Conservation (phyloP, 768 basidiomycete species). For the Vishniacozyma victoriae region DNA sequence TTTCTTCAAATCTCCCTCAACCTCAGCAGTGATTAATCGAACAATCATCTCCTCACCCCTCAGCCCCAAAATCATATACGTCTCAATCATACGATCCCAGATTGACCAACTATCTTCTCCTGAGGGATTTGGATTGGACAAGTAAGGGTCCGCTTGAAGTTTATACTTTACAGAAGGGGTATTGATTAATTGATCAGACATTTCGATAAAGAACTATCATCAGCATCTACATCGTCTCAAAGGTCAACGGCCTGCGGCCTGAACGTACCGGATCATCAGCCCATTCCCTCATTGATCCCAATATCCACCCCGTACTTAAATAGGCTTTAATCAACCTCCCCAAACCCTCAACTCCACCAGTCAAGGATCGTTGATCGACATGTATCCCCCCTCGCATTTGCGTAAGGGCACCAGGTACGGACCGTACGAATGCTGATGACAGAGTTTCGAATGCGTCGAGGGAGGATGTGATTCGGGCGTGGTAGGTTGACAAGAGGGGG, state of each 20-base stretch:
- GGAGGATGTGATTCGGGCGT: constrained; percentile 69
- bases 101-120: constrained; percentile 54
- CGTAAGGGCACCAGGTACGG: constrained; percentile 80
- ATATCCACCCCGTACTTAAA: constrained; percentile 70
- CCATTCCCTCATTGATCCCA: constrained; percentile 68
- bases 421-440: constrained; percentile 77
- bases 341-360: constrained; percentile 75
- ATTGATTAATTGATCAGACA: constrained; percentile 54
- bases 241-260: no score
- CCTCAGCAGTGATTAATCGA: constrained; percentile 73
- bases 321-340: constrained; percentile 79
- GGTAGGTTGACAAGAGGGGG: constrained; percentile 72
- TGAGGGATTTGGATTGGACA: constrained; percentile 1
- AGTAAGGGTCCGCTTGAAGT: constrained; percentile 15
- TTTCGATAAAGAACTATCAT: constrained; percentile 94
- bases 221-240: neutral
- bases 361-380: constrained; percentile 60
- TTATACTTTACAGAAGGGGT: constrained; percentile 12
- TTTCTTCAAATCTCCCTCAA: constrained; percentile 65
- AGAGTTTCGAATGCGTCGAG: constrained; percentile 91
- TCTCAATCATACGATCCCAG: constrained; percentile 68
- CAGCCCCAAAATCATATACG: constrained; percentile 57
- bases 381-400: constrained; percentile 53
- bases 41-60: constrained; percentile 86
- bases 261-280: constrained; percentile 81